Evolutionary conservation across 208 protist species (phyloP), one percentile per base, ranked within the genome.

Genomic region (Porcisia hertigi): DNA sequence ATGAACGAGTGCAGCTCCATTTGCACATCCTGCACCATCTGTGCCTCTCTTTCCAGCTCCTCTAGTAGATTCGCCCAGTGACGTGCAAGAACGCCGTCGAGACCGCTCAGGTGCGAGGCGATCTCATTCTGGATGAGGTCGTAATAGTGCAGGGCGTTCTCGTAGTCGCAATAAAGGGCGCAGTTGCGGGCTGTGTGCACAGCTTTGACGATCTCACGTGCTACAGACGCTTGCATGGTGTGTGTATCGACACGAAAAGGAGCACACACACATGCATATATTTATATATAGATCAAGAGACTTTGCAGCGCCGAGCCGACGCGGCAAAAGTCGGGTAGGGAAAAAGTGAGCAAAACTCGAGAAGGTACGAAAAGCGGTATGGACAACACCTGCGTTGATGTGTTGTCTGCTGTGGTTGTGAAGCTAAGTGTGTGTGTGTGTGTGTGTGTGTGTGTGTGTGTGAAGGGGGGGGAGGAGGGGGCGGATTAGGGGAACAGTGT

Each of bases 91-190:
- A 69, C 67, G 67, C 88, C 80, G 34, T 57, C 60, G 41, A 83
- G 59, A 39, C 65, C 63, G 43, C 80, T 65, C 1, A 88, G 23
- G 67, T 85, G 71, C 8, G 59, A 34, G 0, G 34, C 79, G 25
- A 95, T 85, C 25, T 91, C 87, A n/a, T 82, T 79, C 0, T 85
- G 81, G 23, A 89, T 77, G 59, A 74, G 84, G 16, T 23, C 67
- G 78, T 96, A 96, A 75, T 86, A 87, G 16, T 78, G 76, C 0
- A 92, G 58, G 0, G 93, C 91, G 0, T 84, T 73, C 18, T 93
- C 88, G 79, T 97, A 97, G 70, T 92, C 74, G 16, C 85, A 93
- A 25, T 85, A 72, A 34, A 97, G 73, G 8, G 90, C 86, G 77
- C 88, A 93, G 25, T 77, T 75, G 34, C 91, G 90, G 25, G 93